Evolutionary conservation across 2,329 filamentous ascomycete species (phyloP).

Genomic region (Botryotinia calthae): DNA sequence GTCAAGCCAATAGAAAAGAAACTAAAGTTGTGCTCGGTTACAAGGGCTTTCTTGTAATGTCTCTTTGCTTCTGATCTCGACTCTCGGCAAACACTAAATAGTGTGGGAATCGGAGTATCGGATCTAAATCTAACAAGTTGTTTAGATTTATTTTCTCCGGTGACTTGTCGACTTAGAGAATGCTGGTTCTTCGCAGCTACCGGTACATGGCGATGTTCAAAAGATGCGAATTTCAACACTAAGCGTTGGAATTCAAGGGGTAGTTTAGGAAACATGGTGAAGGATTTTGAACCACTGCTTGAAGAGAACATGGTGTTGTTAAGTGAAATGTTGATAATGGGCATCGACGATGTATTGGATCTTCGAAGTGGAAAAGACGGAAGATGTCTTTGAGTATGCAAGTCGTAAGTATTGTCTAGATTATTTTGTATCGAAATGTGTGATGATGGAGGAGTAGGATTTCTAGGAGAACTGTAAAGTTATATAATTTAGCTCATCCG

Average conservation of each 20-base stretch:
- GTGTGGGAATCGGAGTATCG: not conserved
- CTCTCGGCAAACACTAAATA: conserved; percentile 4
- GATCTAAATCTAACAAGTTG: not conserved
- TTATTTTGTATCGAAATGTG: not conserved
- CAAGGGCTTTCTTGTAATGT: not conserved
- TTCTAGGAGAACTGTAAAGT: not conserved
- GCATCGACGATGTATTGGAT: not conserved
- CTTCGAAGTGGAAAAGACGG: not conserved
- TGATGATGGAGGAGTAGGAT: not conserved
- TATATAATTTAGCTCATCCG: not conserved
- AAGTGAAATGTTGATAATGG: too few species aligned
- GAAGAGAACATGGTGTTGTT: not conserved
- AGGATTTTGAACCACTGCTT: not conserved
- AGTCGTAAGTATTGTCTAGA: not conserved
- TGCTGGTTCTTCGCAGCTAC: not conserved
- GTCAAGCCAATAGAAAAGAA: not conserved
- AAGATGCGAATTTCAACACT: not conserved
- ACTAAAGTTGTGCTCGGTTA: not conserved
- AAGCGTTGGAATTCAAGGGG: not conserved
- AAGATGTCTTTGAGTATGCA: not conserved
- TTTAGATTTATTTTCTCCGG: not conserved
- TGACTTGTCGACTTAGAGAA: not conserved
- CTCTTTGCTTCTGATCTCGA: not conserved
- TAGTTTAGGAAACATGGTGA: not conserved
- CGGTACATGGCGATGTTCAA: not conserved